A percentile compares a stretch with the other conserved stretches of the same genome.
Conservation (phyloP, 2,329 filamentous ascomycete species). For the Botrytis porri region DNA sequence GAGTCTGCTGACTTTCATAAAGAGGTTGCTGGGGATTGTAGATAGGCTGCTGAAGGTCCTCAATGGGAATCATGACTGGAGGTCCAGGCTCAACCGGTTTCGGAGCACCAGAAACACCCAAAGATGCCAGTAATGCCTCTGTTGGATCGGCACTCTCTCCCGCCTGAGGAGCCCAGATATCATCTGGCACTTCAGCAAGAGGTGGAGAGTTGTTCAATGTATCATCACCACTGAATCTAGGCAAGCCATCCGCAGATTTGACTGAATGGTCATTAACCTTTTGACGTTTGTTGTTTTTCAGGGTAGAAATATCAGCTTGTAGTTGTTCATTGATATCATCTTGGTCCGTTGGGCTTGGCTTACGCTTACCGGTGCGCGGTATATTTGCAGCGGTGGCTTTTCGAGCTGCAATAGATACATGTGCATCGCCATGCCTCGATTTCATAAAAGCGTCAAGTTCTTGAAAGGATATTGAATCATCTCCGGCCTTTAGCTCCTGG, state of each 20-base stretch:
- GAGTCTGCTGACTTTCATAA: slow-evolving; percentile 4
- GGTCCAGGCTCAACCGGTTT: slow-evolving; percentile 35
- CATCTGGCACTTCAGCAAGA: slow-evolving; percentile 31
- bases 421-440: slow-evolving; percentile 23
- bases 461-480: slow-evolving; percentile 31
- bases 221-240: slow-evolving; percentile 15
- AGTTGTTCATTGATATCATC: slow-evolving; percentile 25
- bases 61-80: slow-evolving; percentile 17
- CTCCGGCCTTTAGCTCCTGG: slow-evolving; percentile 27
- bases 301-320: slow-evolving; percentile 19
- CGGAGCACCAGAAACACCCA: slow-evolving; percentile 39
- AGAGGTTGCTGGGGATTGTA: slow-evolving; percentile 8
- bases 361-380: slow-evolving; percentile 30
- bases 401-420: slow-evolving; percentile 1
- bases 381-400: slow-evolving; percentile 8
- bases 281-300: slow-evolving; percentile 32
- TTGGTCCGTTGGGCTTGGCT: slow-evolving; percentile 25
- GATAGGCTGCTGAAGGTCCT: slow-evolving; percentile 7
- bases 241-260: background rate
- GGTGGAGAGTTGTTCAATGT: slow-evolving; percentile 26
- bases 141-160: slow-evolving; percentile 36
- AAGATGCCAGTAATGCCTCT: slow-evolving; percentile 38
- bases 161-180: slow-evolving; percentile 37
- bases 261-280: slow-evolving; percentile 26
- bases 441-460: slow-evolving; percentile 31